A percentile compares a stretch with the other conserved stretches of the same genome.
Conservation (phyloP, 257 asterid genomes). For the Leonotis leonurus region DNA sequence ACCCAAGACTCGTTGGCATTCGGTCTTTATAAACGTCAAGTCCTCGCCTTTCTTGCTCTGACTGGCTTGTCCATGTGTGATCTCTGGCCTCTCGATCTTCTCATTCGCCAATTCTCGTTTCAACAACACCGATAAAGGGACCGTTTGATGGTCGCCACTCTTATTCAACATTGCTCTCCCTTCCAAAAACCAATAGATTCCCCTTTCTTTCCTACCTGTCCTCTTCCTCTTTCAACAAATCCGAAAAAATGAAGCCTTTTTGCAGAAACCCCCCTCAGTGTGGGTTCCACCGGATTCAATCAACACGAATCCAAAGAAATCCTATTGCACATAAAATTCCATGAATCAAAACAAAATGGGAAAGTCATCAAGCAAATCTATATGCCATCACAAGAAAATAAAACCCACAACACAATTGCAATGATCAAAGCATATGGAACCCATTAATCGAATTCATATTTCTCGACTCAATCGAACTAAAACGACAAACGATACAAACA, state of each 20-base stretch:
- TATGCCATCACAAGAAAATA: neutral
- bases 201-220: neutral
- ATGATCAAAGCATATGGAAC: constrained; percentile 14
- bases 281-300: constrained; percentile 28
- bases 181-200: constrained; percentile 20
- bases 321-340: constrained; percentile 31
- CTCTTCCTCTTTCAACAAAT: constrained; percentile 12
- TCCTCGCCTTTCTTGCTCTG: constrained; percentile 99
- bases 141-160: constrained; percentile 72
- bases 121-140: constrained; percentile 86
- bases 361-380: constrained; percentile 14
- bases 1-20: constrained; percentile 73
- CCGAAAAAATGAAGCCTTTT: constrained; percentile 17
- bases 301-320: constrained; percentile 39
- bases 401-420: neutral
- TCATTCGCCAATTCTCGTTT: constrained; percentile 91
- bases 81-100: constrained; percentile 88
- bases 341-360: neutral
- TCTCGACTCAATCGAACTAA: neutral
- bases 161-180: constrained; percentile 63
- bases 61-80: constrained; percentile 68
- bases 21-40: constrained; percentile 74
- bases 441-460: neutral
- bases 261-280: constrained; percentile 22
- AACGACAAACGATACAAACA: constrained; percentile 13